Conservation (phyloP, 768 basidiomycete genomes). For the Leccinum barrowsii region DNA sequence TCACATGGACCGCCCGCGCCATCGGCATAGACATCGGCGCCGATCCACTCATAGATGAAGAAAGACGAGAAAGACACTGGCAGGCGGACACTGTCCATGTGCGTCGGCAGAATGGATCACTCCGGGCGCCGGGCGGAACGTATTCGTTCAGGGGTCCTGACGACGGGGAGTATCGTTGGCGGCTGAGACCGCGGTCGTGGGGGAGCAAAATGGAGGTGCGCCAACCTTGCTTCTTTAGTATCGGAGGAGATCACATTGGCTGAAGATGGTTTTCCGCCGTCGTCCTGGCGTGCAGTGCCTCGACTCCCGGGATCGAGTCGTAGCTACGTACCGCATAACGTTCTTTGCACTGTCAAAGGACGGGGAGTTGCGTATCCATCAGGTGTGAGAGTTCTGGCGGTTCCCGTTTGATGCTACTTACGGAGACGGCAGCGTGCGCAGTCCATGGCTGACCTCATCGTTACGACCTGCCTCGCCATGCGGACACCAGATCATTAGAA, state of each 20-base stretch:
- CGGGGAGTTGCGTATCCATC: slow-evolving; percentile 28
- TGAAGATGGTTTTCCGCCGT: too few species aligned
- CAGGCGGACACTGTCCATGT: slow-evolving; percentile 4
- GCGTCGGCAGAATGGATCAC: slow-evolving; percentile 2
- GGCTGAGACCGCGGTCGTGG: slow-evolving; percentile 8
- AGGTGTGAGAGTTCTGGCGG: slow-evolving; percentile 18
- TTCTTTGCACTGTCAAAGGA: slow-evolving; percentile 29
- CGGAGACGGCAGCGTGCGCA: slow-evolving; percentile 14
- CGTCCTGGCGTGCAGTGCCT: slow-evolving; percentile 20
- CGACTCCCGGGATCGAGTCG: slow-evolving; percentile 17
- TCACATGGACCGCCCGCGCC: slow-evolving; percentile 13
- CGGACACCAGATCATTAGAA: slow-evolving; percentile 28
- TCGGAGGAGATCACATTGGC: not conserved
- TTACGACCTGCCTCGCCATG: slow-evolving; percentile 32
- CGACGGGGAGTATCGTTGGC: slow-evolving; percentile 26
- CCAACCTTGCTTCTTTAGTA: not conserved
- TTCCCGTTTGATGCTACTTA: slow-evolving; percentile 4
- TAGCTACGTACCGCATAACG: slow-evolving; percentile 32
- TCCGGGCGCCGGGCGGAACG: not conserved
- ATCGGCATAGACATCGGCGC: not conserved
- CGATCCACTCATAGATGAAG: not conserved
- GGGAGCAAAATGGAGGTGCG: slow-evolving; percentile 21
- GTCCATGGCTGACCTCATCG: slow-evolving; percentile 28
- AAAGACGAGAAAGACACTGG: not conserved
- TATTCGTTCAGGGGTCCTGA: slow-evolving; percentile 25